Base-by-base conservation (phyloP, 208 protist species). In the Blastocrithidia nonstop region DNA sequence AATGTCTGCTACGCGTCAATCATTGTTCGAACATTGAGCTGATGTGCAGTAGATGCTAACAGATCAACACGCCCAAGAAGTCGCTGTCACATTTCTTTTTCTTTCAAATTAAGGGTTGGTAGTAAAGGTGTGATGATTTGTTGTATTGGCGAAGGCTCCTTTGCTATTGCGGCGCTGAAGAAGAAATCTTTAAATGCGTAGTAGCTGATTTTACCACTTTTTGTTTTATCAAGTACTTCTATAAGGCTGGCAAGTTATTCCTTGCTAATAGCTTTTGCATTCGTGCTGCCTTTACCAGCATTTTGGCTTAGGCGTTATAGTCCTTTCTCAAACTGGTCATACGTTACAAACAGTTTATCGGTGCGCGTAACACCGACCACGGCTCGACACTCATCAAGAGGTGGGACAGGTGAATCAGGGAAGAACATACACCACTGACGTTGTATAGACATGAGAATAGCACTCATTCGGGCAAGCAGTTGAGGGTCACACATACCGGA, bases 1-100 rank as follows among this genome's bases (percentile, higher is more conserved):
- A 96, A 97, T 22, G 82, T 95, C 71, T 98, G 95, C 76, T 98
- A 94, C 7, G 95, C 95, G 56, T 98, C 95, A 22, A 98, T 65
- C 24, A 97, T 61, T 49, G 91, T 61, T 46, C 76, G 73, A 8
- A 95, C 83, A 17, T 71, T 66, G 24, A 88, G 53, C 36, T 67
- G 60, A 32, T 59, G 57, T 6, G 78, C 82, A 33, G 69, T 85
- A 11, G 70, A 42, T 22, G 69, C 66, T 51, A 95, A 80, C n/a
- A 77, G 50, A 4, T 51, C 50, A 29, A 95, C 54, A 20, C 88
- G 70, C 27, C 51, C 50, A 33, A 71, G 64, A 19, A 92, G 43
- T n/a, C 61, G 55, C 16, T 63, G 52, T 69, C 88, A 83, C 32
- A 92, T 62, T 35, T 62, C 44, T 51, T 78, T 79, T 58, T 96